Evolutionary conservation across 495 filamentous ascomycete genomes (phyloP), one percentile per base, ranked within the genome.

Genomic region (Mycothermus thermophilus): DNA sequence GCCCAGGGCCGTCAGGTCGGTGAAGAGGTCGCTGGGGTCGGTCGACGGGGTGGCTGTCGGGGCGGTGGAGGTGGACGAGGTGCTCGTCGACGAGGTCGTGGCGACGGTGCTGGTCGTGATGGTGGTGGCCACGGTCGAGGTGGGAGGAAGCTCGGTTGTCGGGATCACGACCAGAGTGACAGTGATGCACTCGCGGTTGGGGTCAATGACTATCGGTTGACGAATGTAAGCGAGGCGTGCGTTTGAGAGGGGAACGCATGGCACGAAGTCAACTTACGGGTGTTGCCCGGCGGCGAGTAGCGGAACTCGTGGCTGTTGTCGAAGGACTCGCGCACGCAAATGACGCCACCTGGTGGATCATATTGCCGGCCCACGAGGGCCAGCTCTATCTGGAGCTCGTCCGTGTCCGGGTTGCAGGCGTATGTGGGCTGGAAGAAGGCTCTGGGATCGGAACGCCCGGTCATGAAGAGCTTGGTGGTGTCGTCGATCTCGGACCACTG

Each of bases 401-500:
- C 62, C 19, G 61, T 63, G 35, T 62, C 60, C 6, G 62, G 65
- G 47, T 71, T 59, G 40, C 69, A 72, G 27, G 59, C 63, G 30
- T 65, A 64, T 5, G 50, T 54, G 7, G 65, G 62, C 24, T 68
- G 46, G 32, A 65, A 71, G 33, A 61, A 33, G 8, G 68, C 68
- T 1, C 56, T 44, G 12, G 62, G 56, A 26, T 71, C 64, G 16
- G 54, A 50, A 5, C 68, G 61, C 10, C 59, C 57, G 1, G 69
- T 72, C 60, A 68, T 63, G 49, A 72, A 73, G 47, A 72, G 48
- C 44, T 73, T 71, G 12, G 65, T 70, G 11, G 69, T 73, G 46
- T 68, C 59, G 38, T 73, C 69, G 12, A 59, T 48, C 5, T 51
- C 50, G 12, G 66, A 66, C 31, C 63, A 67, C 68, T 70, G 27